phyloP scores from a whole-genome alignment of 768 basidiomycete genomes.

The Lentinula edodes region DNA sequence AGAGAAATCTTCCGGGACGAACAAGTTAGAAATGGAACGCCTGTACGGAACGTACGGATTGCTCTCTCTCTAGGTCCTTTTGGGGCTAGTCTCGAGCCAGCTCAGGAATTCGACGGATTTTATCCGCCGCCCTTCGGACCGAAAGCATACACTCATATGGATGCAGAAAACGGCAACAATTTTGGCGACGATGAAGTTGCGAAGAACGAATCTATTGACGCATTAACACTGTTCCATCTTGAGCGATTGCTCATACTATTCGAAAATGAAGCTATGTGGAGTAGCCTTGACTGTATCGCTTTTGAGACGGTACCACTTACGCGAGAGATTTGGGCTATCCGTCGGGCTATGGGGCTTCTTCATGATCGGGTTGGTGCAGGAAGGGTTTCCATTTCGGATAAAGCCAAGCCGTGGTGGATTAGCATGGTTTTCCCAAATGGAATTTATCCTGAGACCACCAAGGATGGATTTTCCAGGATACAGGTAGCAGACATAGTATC shows the following conservation, averaged over 20 bases:
- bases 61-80: slow-evolving; percentile 73
- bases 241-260: slow-evolving; percentile 54
- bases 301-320: slow-evolving; percentile 77
- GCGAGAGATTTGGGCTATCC: slow-evolving; percentile 60
- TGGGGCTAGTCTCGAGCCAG: slow-evolving; percentile 58
- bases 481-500: slow-evolving; percentile 36
- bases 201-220: slow-evolving; percentile 37
- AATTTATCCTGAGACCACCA: slow-evolving; percentile 33
- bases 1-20: slow-evolving; percentile 26
- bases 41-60: slow-evolving; percentile 31
- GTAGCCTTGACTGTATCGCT: slow-evolving; percentile 52
- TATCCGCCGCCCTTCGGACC: slow-evolving; percentile 79
- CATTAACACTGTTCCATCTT: slow-evolving; percentile 58
- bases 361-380: slow-evolving; percentile 11
- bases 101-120: slow-evolving; percentile 69
- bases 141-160: slow-evolving; percentile 25
- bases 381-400: not conserved
- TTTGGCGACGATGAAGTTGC: slow-evolving; percentile 29
- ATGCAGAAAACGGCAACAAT: slow-evolving; percentile 33
- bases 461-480: slow-evolving; percentile 16
- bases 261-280: slow-evolving; percentile 45
- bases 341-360: slow-evolving; percentile 48
- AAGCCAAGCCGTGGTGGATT: slow-evolving; percentile 71
- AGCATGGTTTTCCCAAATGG: slow-evolving; percentile 56
- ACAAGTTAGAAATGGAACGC: slow-evolving; percentile 9